phyloP scores from a whole-genome alignment of 441 rosid species.

The Brassica balearica region DNA sequence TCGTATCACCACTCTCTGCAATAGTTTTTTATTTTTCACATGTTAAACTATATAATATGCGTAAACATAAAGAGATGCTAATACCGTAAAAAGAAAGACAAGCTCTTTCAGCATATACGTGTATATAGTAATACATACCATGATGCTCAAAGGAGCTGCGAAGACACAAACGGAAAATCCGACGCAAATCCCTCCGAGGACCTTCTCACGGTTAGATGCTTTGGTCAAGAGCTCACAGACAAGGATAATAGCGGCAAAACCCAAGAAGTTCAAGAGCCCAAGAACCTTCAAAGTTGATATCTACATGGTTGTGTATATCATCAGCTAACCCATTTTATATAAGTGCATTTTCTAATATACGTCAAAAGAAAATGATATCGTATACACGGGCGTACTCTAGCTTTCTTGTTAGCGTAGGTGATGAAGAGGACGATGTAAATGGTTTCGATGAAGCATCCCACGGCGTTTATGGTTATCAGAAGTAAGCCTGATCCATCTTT shows the following conservation, averaged over 20 bases:
- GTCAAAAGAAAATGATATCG: neutral
- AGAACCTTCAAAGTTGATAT: constrained; percentile 52
- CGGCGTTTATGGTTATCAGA: constrained; percentile 62
- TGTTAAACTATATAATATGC: constrained; percentile 17
- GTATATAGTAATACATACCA: constrained; percentile 39
- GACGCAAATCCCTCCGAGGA: constrained; percentile 58
- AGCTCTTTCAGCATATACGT: neutral
- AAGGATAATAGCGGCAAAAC: constrained; percentile 48
- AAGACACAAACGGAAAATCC: constrained; percentile 55
- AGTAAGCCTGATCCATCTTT: constrained; percentile 55
- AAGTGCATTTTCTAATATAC: neutral
- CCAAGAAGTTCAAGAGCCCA: constrained; percentile 50
- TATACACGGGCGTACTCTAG: constrained; percentile 29
- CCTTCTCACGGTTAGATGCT: constrained; percentile 46
- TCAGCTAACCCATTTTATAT: constrained; percentile 3
- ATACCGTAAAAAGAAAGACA: neutral
- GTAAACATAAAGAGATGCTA: constrained; percentile 10
- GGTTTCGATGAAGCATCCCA: constrained; percentile 62
- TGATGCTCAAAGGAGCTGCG: constrained; percentile 61
- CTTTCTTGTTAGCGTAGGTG: constrained; percentile 55
- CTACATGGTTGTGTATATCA: constrained; percentile 38
- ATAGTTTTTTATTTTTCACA: neutral
- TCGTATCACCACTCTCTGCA: constrained; percentile 62
- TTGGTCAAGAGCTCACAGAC: constrained; percentile 51
- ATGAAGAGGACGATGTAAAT: constrained; percentile 57